Conservation (phyloP, 2,329 filamentous ascomycete genomes). For the Microascus cirrosus region DNA sequence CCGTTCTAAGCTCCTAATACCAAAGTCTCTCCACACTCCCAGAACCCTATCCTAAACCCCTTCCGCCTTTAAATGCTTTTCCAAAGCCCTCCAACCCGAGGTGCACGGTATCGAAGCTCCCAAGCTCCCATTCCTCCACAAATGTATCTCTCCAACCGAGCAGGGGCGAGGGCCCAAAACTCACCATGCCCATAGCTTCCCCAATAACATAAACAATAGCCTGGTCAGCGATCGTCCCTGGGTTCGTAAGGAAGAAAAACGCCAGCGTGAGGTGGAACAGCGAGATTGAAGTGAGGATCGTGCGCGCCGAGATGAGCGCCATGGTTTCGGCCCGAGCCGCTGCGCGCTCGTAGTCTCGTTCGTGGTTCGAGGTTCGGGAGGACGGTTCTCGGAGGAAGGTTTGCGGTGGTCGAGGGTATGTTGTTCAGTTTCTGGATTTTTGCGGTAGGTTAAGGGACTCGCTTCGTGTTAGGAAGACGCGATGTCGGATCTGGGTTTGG, state of each 20-base stretch:
- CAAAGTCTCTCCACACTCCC: too few species aligned
- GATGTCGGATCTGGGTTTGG: too few species aligned
- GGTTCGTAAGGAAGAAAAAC: slow-evolving; percentile 71
- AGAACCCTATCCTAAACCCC: too few species aligned
- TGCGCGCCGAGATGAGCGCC: slow-evolving; percentile 70
- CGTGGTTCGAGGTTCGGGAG: neutral
- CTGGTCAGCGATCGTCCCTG: slow-evolving; percentile 63
- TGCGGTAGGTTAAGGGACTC: too few species aligned
- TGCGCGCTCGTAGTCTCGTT: neutral
- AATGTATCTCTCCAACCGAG: neutral
- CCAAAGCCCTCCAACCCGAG: neutral
- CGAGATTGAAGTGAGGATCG: slow-evolving; percentile 70
- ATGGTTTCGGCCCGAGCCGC: slow-evolving; percentile 34
- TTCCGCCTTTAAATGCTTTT: too few species aligned
- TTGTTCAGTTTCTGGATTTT: neutral
- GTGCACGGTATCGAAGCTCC: neutral
- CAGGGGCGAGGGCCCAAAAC: slow-evolving; percentile 10
- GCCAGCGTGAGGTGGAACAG: slow-evolving; percentile 77
- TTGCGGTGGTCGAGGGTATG: neutral
- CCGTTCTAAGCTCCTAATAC: too few species aligned
- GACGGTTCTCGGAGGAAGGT: neutral
- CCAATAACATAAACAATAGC: slow-evolving; percentile 71
- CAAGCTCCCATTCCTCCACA: neutral
- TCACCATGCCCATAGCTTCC: slow-evolving; percentile 72
- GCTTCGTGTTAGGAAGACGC: too few species aligned